These are phyloP conservation scores for Acrocalymma vagum DNA, from an alignment of 2,329 filamentous ascomycete species.

Conservation along the genomic window DNA sequence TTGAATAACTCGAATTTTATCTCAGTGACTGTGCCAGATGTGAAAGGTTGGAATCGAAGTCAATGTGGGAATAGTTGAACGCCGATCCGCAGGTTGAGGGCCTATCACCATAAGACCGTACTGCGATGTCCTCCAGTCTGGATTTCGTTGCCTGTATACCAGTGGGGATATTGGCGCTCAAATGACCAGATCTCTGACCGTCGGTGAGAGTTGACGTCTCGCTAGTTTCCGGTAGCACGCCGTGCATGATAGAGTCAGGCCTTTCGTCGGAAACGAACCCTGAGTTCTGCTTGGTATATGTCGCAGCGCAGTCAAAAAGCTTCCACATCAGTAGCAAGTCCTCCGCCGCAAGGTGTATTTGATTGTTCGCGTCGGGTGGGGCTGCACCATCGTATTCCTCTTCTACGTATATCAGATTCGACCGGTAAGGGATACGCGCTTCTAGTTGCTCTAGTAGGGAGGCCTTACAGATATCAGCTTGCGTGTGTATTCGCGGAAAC, in stretches of 20 bases:
- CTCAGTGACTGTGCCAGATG: too few species aligned
- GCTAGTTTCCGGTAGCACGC: background rate
- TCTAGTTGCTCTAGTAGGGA: constrained; percentile 9
- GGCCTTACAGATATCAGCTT: constrained; percentile 1
- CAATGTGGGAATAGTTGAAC: too few species aligned
- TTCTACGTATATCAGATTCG: constrained; percentile 12
- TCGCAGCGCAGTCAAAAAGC: constrained; percentile 12
- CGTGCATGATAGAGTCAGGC: background rate
- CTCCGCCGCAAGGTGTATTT: constrained; percentile 10
- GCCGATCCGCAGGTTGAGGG: too few species aligned
- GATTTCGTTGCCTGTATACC: too few species aligned
- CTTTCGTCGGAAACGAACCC: background rate
- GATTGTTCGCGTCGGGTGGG: background rate
- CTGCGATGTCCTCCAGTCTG: too few species aligned
- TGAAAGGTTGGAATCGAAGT: too few species aligned
- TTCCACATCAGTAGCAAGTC: constrained; percentile 12
- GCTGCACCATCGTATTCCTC: constrained; percentile 14
- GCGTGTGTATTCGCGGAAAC: background rate
- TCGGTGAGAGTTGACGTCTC: too few species aligned
- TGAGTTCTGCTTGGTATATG: constrained; percentile 3
- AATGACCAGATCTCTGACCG: too few species aligned
- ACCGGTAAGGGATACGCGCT: constrained; percentile 5
- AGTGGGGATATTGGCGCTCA: too few species aligned
- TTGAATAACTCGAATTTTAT: too few species aligned
- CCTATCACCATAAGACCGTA: too few species aligned